phyloP scores from a whole-genome alignment of 2,329 filamentous ascomycete species.

The Nothophaeocryptopus gaeumannii region DNA sequence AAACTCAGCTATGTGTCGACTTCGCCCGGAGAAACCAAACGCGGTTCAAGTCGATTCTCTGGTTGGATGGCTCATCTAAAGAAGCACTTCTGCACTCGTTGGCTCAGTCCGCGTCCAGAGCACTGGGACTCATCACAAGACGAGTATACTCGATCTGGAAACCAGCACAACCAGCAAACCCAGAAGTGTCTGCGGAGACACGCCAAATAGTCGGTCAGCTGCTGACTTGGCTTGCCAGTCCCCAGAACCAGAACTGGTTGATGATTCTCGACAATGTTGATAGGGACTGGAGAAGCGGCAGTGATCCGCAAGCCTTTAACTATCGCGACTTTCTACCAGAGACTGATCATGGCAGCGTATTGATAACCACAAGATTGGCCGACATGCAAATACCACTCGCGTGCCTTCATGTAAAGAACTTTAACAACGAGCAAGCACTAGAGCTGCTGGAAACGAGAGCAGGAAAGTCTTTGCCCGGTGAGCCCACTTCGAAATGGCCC shows the following conservation, averaged over 20 bases:
- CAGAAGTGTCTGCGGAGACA: too few species aligned
- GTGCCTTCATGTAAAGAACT: slow-evolving; percentile 5
- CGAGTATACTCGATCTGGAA: too few species aligned
- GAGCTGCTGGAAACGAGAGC: slow-evolving; percentile 32
- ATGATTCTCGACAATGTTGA: slow-evolving; percentile 39
- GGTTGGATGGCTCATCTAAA: slow-evolving; percentile 35
- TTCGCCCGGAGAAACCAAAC: slow-evolving; percentile 1
- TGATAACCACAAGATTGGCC: slow-evolving; percentile 31
- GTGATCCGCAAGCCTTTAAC: slow-evolving; percentile 28
- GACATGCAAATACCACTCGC: neutral
- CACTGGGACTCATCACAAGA: neutral
- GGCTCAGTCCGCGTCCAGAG: neutral
- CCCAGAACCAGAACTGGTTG: slow-evolving; percentile 29
- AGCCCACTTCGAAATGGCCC: slow-evolving; percentile 2
- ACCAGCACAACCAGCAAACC: neutral
- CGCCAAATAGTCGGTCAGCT: neutral
- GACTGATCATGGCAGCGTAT: slow-evolving; percentile 29
- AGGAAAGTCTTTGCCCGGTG: slow-evolving; percentile 1
- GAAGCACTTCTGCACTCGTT: slow-evolving; percentile 30
- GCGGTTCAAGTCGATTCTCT: slow-evolving; percentile 34
- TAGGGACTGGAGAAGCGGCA: slow-evolving; percentile 2
- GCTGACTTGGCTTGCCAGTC: neutral
- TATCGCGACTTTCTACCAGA: slow-evolving; percentile 10
- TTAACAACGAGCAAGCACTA: slow-evolving; percentile 25
- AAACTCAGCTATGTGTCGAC: slow-evolving; percentile 28